Conservation (phyloP, 768 basidiomycete genomes). For the Mycena leptocephala region DNA sequence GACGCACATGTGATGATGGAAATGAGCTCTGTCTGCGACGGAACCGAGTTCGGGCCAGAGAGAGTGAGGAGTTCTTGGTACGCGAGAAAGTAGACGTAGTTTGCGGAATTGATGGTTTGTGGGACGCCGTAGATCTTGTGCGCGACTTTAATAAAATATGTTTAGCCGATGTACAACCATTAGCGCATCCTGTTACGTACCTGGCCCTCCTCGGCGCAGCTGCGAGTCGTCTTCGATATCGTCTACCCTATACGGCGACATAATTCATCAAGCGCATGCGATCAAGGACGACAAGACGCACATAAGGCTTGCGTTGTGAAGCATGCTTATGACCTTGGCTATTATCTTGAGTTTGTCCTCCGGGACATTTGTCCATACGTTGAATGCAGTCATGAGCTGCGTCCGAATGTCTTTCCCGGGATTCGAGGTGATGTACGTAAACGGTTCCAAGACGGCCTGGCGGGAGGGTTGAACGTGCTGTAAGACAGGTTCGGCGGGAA, state of each 20-base stretch:
- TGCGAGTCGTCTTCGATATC: slow-evolving; percentile 96
- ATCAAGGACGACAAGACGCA: slow-evolving; percentile 52
- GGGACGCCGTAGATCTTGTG: slow-evolving; percentile 98
- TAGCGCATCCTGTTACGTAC: slow-evolving; percentile 49
- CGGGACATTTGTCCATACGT: slow-evolving; percentile 91
- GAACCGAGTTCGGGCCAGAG: slow-evolving; percentile 40
- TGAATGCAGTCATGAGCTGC: slow-evolving; percentile 93
- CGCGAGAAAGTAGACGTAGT: slow-evolving; percentile 97
- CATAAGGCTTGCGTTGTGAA: slow-evolving; percentile 96
- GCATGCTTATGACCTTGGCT: slow-evolving; percentile 89
- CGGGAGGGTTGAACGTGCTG: neutral
- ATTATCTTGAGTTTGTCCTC: slow-evolving; percentile 80
- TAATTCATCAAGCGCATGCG: neutral
- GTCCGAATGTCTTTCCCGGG: slow-evolving; percentile 96
- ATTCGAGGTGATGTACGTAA: slow-evolving; percentile 84
- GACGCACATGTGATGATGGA: slow-evolving; percentile 81
- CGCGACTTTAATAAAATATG: slow-evolving; percentile 67
- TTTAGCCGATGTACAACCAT: neutral
- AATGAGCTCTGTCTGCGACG: slow-evolving; percentile 67
- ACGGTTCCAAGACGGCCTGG: slow-evolving; percentile 87
- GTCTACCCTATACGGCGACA: slow-evolving; percentile 75
- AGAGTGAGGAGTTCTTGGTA: slow-evolving; percentile 84
- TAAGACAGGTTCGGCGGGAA: neutral
- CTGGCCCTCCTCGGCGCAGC: slow-evolving; percentile 88
- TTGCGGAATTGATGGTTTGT: slow-evolving; percentile 97